phyloP scores from a whole-genome alignment of 2,329 filamentous ascomycete genomes.

The Sphaerulina populicola region DNA sequence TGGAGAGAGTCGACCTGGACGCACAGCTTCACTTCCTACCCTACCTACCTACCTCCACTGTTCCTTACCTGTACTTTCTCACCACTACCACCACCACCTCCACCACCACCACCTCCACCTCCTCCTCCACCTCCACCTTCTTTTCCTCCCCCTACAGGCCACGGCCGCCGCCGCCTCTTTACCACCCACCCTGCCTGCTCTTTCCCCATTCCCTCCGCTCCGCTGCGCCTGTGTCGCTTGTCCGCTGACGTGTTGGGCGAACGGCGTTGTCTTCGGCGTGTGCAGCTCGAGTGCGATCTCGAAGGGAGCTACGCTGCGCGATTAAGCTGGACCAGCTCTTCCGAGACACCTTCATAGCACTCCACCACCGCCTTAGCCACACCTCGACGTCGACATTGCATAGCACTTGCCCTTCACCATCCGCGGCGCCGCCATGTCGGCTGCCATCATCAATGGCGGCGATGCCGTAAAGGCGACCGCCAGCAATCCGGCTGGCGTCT shows the following conservation, averaged over 20 bases:
- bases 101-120: too few relatives aligned
- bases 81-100: background rate
- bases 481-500: conserved; percentile 5
- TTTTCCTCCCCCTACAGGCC: background rate
- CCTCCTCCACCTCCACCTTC: too few relatives aligned
- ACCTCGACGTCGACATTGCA: conserved; percentile 5
- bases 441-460: conserved; percentile 27
- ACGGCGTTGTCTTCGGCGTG: conserved; percentile 3
- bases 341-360: background rate
- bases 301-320: conserved; percentile 1
- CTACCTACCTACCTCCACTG: too few relatives aligned
- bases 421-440: conserved; percentile 24
- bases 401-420: conserved; percentile 13
- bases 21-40: background rate
- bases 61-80: too few relatives aligned
- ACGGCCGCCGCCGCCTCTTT: background rate
- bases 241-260: background rate
- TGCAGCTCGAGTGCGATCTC: background rate
- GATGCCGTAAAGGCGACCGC: conserved; percentile 17
- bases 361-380: background rate
- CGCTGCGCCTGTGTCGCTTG: background rate
- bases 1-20: background rate
- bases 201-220: background rate
- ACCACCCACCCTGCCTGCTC: background rate
- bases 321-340: background rate